Base-by-base conservation (phyloP, 805 yeast species). In the Metschnikowia dekortorum region DNA sequence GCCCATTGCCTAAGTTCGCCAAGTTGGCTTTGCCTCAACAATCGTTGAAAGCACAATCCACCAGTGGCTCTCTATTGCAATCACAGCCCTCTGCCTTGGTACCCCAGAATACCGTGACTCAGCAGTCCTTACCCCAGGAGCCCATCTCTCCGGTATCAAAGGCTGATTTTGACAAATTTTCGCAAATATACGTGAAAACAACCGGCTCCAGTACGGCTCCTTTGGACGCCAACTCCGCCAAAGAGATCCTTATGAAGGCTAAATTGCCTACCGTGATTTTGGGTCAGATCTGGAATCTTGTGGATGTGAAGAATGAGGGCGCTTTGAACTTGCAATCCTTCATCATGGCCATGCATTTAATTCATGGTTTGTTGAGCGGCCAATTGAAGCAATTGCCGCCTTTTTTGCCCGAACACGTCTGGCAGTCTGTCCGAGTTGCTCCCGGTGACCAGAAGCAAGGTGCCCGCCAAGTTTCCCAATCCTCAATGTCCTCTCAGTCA, bases 261-360 rank as follows among this genome's bases (percentile, higher is more conserved):
- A 84, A 86, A 57, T 73, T 94, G 50, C 89, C 96, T 29, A 85
- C 84, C 34, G 79, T 80, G 28, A 78, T 83, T 1, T 74, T 94
- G 53, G 96, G 95, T 50, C 86, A 84, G 63, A 84, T 94, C 52
- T 94, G 99, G 99, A 79, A 79, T 48, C 74, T 92, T 50, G 94
- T 87, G 40, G 99, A 94, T 65, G 81, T 83, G 53, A 78, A 79
- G 48, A 83, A 83, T 58, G 69, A 79, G 1, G 99, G 99, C 5
- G 74, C 80, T 49, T 79, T 94, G 59, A 76, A 80, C 50, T 80
- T 83, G 62, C 77, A 83, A 13, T 91, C 89, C 64, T 94, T 94
- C 60, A 81, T 89, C 41, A 80, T 92, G 60, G 97, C 98, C 7
- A 92, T 94, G 99, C 96, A 88, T 68, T 76, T 94, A 63, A 89